Evolutionary conservation across 768 basidiomycete species (phyloP).

Genomic region (Pulveroboletus frians): DNA sequence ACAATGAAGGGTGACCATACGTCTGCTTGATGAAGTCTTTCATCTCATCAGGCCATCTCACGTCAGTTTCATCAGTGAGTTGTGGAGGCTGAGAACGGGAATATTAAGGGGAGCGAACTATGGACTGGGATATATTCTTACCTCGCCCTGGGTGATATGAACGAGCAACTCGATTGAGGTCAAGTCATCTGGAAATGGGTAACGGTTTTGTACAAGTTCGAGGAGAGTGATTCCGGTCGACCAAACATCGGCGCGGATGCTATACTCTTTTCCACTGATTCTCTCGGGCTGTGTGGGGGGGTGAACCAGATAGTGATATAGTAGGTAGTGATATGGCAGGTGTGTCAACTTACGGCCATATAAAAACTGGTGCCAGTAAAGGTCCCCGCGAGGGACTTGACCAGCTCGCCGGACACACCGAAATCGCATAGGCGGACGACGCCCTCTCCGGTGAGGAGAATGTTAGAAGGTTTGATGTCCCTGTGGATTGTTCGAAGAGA

Average conservation of each 20-base stretch:
- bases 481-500: slow-evolving; percentile 89
- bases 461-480: slow-evolving; percentile 92
- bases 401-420: slow-evolving; percentile 94
- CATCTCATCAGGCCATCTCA: slow-evolving; percentile 74
- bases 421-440: slow-evolving; percentile 93
- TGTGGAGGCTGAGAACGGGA: slow-evolving; percentile 58
- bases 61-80: slow-evolving; percentile 65
- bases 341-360: slow-evolving; percentile 79
- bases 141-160: slow-evolving; percentile 79
- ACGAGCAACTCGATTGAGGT: slow-evolving; percentile 93
- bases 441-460: slow-evolving; percentile 85
- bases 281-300: slow-evolving; percentile 70
- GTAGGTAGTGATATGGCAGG: neutral
- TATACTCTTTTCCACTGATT: slow-evolving; percentile 87
- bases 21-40: slow-evolving; percentile 86
- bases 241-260: slow-evolving; percentile 97
- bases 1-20: slow-evolving; percentile 42
- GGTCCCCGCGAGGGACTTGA: slow-evolving; percentile 87
- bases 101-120: slow-evolving; percentile 15
- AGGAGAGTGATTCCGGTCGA: slow-evolving; percentile 92
- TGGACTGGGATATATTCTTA: slow-evolving; percentile 27
- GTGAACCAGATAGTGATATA: slow-evolving; percentile 1
- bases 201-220: slow-evolving; percentile 89
- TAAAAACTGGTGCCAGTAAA: slow-evolving; percentile 98
- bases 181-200: slow-evolving; percentile 90